Evolutionary conservation across 768 basidiomycete species (phyloP).

Genomic region (Gloeophyllum trabeum): DNA sequence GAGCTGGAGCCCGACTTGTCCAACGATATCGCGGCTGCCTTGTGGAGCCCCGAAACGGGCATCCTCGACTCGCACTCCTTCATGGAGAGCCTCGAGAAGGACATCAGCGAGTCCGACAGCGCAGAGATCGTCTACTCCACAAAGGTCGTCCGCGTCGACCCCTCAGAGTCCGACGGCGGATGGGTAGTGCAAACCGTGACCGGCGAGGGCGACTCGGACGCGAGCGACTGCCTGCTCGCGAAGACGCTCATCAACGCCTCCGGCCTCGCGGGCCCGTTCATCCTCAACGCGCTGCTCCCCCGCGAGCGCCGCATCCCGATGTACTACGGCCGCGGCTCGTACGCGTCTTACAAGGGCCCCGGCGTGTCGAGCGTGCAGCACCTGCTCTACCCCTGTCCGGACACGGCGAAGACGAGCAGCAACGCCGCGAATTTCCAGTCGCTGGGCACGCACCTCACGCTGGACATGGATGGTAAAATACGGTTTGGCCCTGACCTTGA

Average conservation of each 20-base stretch:
- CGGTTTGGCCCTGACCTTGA: constrained; percentile 92
- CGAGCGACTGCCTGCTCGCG: constrained; percentile 55
- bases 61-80: constrained; percentile 82
- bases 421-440: constrained; percentile 50
- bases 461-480: constrained; percentile 77
- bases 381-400: constrained; percentile 89
- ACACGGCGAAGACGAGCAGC: constrained; percentile 41
- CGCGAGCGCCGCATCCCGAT: constrained; percentile 49
- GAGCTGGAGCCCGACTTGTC: constrained; percentile 81
- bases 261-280: constrained; percentile 60
- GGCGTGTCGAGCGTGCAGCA: constrained; percentile 57
- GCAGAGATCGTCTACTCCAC: constrained; percentile 73
- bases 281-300: constrained; percentile 62
- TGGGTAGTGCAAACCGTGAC: constrained; percentile 86
- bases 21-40: constrained; percentile 50
- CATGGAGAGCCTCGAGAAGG: constrained; percentile 75
- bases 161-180: constrained; percentile 32
- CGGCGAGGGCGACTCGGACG: constrained; percentile 24
- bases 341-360: constrained; percentile 78
- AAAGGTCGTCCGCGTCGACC: constrained; percentile 78
- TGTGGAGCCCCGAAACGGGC: constrained; percentile 82
- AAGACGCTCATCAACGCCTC: constrained; percentile 75
- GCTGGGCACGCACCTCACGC: constrained; percentile 84
- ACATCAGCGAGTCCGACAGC: constrained; percentile 59
- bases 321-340: constrained; percentile 78